Evolutionary conservation across 1,284 basidiomycete species (phyloP).

Genomic region (Ceratobasidium sp.): DNA sequence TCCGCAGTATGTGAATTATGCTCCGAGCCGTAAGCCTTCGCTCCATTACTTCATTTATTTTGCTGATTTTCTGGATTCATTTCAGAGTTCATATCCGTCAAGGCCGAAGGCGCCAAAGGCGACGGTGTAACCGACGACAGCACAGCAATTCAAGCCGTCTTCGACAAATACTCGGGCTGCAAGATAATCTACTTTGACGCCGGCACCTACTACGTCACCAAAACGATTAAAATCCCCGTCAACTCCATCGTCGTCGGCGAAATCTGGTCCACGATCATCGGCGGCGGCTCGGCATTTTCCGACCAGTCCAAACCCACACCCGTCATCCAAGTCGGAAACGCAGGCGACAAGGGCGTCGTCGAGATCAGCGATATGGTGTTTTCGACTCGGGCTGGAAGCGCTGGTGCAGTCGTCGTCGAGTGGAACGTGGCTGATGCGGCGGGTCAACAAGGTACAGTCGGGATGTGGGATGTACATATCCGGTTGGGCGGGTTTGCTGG

Average conservation of each 20-base stretch:
- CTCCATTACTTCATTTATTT: background rate
- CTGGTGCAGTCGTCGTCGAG: slow-evolving; percentile 77
- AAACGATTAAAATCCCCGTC: slow-evolving; percentile 77
- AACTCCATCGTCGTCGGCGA: slow-evolving; percentile 80
- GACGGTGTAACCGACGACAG: slow-evolving; percentile 84
- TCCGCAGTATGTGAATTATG: slow-evolving; percentile 77
- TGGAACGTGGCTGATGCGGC: slow-evolving; percentile 75
- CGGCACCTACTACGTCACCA: slow-evolving; percentile 71
- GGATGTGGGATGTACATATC: slow-evolving; percentile 80
- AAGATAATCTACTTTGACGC: slow-evolving; percentile 76
- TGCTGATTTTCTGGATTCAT: slow-evolving; percentile 5
- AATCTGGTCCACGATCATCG: slow-evolving; percentile 80
- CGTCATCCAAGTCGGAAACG: slow-evolving; percentile 70
- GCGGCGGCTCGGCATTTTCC: slow-evolving; percentile 69
- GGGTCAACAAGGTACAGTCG: slow-evolving; percentile 70
- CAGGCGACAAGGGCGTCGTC: slow-evolving; percentile 63
- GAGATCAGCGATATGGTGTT: slow-evolving; percentile 71
- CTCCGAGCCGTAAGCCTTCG: slow-evolving; percentile 60
- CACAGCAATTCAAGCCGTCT: slow-evolving; percentile 69
- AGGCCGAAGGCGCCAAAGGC: slow-evolving; percentile 75
- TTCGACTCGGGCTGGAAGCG: slow-evolving; percentile 59
- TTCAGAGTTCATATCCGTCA: slow-evolving; percentile 70
- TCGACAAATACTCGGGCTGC: slow-evolving; percentile 75
- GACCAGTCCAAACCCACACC: slow-evolving; percentile 66
- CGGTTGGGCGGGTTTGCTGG: slow-evolving; percentile 62